Conservation (phyloP, 2,329 filamentous ascomycete genomes). For the Botrytis fragariae region DNA sequence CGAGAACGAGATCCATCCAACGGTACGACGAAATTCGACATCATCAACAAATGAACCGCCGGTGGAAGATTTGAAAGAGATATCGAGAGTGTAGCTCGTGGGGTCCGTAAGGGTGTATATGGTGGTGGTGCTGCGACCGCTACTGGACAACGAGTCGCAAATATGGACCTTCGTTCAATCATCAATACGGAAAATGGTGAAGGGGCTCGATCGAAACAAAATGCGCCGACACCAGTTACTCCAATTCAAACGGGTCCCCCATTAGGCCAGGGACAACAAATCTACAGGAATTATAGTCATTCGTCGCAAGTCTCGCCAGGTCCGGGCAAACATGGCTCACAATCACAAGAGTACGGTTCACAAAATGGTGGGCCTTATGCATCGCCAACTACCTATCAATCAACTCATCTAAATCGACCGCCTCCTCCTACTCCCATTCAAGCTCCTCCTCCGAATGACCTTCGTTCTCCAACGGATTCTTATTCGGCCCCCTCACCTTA, state of each 20-base stretch:
- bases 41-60: slow-evolving; percentile 31
- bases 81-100: slow-evolving; percentile 29
- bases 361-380: slow-evolving; percentile 33
- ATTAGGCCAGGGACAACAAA: slow-evolving; percentile 23
- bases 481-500: slow-evolving; percentile 40
- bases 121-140: slow-evolving; percentile 23
- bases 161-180: slow-evolving; percentile 53
- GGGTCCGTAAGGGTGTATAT: slow-evolving; percentile 25
- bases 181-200: slow-evolving; percentile 45
- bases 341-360: slow-evolving; percentile 37
- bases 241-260: slow-evolving; percentile 34
- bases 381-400: slow-evolving; percentile 38
- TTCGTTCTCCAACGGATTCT: slow-evolving; percentile 45
- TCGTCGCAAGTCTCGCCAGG: slow-evolving; percentile 33
- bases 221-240: slow-evolving; percentile 37
- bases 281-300: slow-evolving; percentile 38
- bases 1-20: slow-evolving; percentile 20
- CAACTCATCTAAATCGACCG: slow-evolving; percentile 35
- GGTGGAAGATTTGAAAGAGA: slow-evolving; percentile 14
- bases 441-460: slow-evolving; percentile 40
- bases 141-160: slow-evolving; percentile 32
- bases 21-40: slow-evolving; percentile 11
- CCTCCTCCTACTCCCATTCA: slow-evolving; percentile 45
- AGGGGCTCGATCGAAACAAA: slow-evolving; percentile 30
- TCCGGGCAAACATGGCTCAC: slow-evolving; percentile 35